Evolutionary conservation across 257 asterid species (phyloP).

Genomic region (Thymus mandschuricus): DNA sequence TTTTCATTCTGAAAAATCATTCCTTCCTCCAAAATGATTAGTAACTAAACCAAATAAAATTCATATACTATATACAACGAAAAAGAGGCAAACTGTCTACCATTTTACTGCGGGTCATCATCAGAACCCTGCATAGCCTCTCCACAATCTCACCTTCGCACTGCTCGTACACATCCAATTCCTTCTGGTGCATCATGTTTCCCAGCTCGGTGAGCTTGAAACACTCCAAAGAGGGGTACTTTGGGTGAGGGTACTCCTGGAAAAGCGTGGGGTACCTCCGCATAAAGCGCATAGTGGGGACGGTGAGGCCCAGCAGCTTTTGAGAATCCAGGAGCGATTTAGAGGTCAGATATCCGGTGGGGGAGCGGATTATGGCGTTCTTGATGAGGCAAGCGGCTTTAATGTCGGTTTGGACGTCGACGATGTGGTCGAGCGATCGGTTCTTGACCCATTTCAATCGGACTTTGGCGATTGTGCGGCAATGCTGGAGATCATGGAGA

Average conservation of each 20-base stretch:
- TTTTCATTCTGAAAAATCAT: not conserved
- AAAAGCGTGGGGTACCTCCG: constrained; percentile 86
- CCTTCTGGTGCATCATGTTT: constrained; percentile 62
- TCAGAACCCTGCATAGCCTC: constrained; percentile 72
- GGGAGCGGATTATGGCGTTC: constrained; percentile 71
- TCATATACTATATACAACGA: not conserved
- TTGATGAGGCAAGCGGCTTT: constrained; percentile 85
- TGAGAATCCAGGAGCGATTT: constrained; percentile 69
- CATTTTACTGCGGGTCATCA: constrained; percentile 68
- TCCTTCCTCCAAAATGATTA: not conserved
- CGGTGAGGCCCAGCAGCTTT: constrained; percentile 74
- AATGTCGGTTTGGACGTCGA: constrained; percentile 75
- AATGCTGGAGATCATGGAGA: constrained; percentile 43
- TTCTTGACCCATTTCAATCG: constrained; percentile 96
- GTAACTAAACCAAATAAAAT: not conserved
- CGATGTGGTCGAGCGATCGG: constrained; percentile 78
- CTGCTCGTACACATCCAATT: constrained; percentile 49
- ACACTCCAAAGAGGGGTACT: constrained; percentile 78
- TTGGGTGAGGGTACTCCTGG: constrained; percentile 90
- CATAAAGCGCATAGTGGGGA: constrained; percentile 81
- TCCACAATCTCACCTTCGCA: constrained; percentile 58
- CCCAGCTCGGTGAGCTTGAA: constrained; percentile 70
- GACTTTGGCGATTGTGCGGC: constrained; percentile 63
- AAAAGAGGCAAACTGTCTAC: constrained; percentile 31
- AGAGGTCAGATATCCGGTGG: constrained; percentile 66